Percentiles rank a stretch among this genome's conserved stretches.
Conservation (phyloP, 1,139 yeast genomes). For the Hanseniaspora sp. region DNA sequence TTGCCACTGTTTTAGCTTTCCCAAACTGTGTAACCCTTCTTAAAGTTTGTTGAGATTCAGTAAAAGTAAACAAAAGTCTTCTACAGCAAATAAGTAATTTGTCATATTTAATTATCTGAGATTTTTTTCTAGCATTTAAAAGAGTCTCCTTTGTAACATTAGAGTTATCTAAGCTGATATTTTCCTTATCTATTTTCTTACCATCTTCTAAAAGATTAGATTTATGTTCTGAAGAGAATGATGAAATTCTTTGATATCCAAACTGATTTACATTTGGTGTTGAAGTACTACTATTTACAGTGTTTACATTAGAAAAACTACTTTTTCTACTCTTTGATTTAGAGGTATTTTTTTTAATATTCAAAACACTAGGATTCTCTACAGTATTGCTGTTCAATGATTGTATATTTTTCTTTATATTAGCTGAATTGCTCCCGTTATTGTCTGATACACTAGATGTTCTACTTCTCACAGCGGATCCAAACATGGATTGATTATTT, state of each 20-base stretch:
- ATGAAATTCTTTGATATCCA: conserved; percentile 8
- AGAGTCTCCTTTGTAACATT: conserved; percentile 7
- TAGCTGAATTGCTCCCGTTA: conserved; percentile 9
- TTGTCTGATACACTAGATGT: conserved; percentile 14
- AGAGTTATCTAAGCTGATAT: neutral
- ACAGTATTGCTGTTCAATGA: neutral
- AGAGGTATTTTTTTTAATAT: conserved; percentile 2
- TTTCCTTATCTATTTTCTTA: neutral
- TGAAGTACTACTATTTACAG: neutral
- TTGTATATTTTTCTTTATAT: conserved; percentile 7
- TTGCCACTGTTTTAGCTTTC: conserved; percentile 49
- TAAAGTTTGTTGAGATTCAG: conserved; percentile 61
- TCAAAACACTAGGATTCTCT: neutral
- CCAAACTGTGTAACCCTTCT: conserved; percentile 59
- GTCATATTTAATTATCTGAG: conserved; percentile 19
- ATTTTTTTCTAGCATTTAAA: conserved; percentile 12
- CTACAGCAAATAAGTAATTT: conserved; percentile 43
- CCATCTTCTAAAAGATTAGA: conserved; percentile 1
- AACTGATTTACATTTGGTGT: neutral
- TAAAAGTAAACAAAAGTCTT: conserved; percentile 48
- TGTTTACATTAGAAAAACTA: neutral
- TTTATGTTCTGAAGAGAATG: conserved; percentile 14
- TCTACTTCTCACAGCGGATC: conserved; percentile 7
- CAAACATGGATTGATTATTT: neutral
- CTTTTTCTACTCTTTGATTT: neutral